A percentile compares a stretch with the other conserved stretches of the same genome.
phyloP scores from a whole-genome alignment of 2,329 filamentous ascomycete genomes.

The Pseudonectria buxi region DNA sequence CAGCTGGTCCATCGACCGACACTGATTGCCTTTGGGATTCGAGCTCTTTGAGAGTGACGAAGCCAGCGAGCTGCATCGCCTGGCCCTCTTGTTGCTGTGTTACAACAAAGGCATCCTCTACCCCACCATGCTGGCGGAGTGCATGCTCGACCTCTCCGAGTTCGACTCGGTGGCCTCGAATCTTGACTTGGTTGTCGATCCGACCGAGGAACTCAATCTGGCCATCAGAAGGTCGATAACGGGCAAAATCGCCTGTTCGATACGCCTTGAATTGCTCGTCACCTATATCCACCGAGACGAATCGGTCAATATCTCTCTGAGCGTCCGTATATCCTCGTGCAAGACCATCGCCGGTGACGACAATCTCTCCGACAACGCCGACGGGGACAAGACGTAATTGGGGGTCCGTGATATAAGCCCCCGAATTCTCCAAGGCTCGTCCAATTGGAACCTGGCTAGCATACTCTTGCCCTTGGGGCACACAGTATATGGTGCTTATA shows the following conservation, averaged over 20 bases:
- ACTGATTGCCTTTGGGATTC: neutral
- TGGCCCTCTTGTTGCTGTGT: constrained; percentile 1
- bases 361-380: constrained; percentile 22
- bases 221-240: constrained; percentile 13
- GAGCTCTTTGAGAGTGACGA: constrained; percentile 3
- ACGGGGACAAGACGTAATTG: constrained; percentile 15
- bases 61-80: constrained; percentile 3
- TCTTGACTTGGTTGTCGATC: constrained; percentile 22
- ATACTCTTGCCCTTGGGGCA: constrained; percentile 1
- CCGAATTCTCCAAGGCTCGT: constrained; percentile 12
- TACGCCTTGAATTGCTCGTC: constrained; percentile 11
- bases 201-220: constrained; percentile 22
- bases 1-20: constrained; percentile 1
- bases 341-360: constrained; percentile 20
- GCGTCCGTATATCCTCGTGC: constrained; percentile 16
- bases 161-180: constrained; percentile 24
- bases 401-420: constrained; percentile 18
- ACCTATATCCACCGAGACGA: constrained; percentile 9
- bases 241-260: constrained; percentile 19
- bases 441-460: constrained; percentile 15
- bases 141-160: constrained; percentile 19
- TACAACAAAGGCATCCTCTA: constrained; percentile 14
- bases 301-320: constrained; percentile 6
- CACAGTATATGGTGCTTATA: constrained; percentile 3
- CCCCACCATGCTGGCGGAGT: constrained; percentile 6